These are phyloP conservation scores for Penicillium verrucosum DNA, from an alignment of 2,329 filamentous ascomycete species.

Conservation along the genomic window DNA sequence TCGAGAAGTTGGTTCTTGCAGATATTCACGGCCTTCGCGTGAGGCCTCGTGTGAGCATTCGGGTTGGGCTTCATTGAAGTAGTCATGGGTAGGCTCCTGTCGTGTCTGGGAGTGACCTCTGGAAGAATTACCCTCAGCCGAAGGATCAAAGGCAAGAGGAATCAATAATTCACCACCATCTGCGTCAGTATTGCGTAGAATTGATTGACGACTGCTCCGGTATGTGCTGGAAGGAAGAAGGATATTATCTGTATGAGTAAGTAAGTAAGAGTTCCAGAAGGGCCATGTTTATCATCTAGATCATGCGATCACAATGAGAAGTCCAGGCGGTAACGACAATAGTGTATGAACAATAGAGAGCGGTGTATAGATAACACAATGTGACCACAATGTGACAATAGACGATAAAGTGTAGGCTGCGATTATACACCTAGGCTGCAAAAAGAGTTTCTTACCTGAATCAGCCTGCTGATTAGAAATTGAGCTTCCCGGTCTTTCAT, in stretches of 20 bases:
- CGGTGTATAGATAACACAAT: background rate
- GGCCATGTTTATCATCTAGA: background rate
- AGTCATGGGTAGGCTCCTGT: slow-evolving; percentile 52
- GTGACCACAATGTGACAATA: background rate
- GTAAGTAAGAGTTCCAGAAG: background rate
- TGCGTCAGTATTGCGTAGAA: slow-evolving; percentile 54
- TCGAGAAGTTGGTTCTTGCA: slow-evolving; percentile 22
- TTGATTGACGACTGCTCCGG: slow-evolving; percentile 71
- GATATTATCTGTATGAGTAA: slow-evolving; percentile 51
- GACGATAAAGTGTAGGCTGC: background rate
- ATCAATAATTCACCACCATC: slow-evolving; percentile 70
- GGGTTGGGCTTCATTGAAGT: slow-evolving; percentile 47
- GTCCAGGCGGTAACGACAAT: background rate
- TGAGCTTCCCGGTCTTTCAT: slow-evolving; percentile 24
- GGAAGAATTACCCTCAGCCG: slow-evolving; percentile 50
- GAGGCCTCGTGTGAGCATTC: slow-evolving; percentile 27
- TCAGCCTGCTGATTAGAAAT: slow-evolving; percentile 26
- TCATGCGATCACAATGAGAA: background rate
- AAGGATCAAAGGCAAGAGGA: slow-evolving; percentile 70
- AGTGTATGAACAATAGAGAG: background rate
- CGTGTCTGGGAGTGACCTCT: slow-evolving; percentile 46
- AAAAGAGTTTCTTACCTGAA: slow-evolving; percentile 29
- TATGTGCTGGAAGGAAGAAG: slow-evolving; percentile 74
- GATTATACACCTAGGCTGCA: background rate
- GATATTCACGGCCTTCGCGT: slow-evolving; percentile 20